These are phyloP conservation scores for Rhododendron vialii DNA, from an alignment of 148 eudicot genomes.

Conservation along the genomic window DNA sequence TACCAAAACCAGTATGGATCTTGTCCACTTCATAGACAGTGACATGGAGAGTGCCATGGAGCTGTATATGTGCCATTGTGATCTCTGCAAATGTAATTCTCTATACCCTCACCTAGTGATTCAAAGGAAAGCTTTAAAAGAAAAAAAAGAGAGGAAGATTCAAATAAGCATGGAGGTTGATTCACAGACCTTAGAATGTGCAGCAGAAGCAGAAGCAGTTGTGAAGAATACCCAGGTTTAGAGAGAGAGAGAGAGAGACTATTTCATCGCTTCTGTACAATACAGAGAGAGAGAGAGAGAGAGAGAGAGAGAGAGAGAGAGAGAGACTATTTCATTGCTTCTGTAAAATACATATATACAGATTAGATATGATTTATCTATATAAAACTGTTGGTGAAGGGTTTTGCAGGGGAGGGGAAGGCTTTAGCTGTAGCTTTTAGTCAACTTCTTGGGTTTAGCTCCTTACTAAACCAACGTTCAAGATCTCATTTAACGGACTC, in stretches of 20 bases:
- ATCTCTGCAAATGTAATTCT: not conserved
- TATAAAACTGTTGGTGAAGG: not conserved
- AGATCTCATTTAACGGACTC: not conserved
- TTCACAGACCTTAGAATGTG: not conserved
- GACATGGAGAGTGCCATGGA: slow-evolving; percentile 72
- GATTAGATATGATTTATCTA: not conserved
- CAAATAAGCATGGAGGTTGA: not conserved
- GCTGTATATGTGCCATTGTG: slow-evolving; percentile 52
- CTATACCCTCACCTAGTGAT: not conserved
- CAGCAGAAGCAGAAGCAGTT: not conserved
- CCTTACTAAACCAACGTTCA: not conserved
- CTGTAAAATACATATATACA: not conserved
- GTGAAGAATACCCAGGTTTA: not conserved
- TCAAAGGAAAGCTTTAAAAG: not conserved
- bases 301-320: too few species aligned
- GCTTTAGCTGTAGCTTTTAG: not conserved
- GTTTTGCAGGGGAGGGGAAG: not conserved
- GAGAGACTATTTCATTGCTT: not conserved
- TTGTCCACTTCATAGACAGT: slow-evolving; percentile 56
- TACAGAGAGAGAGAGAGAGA: not conserved
- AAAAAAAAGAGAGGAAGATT: not conserved
- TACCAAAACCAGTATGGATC: slow-evolving; percentile 34
- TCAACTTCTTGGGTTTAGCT: not conserved
- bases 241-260: not conserved
- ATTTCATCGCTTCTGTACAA: too few species aligned